Evolutionary conservation across 2,329 filamentous ascomycete genomes (phyloP), one percentile per base, ranked within the genome.

Genomic region (Emergomyces orientalis): DNA sequence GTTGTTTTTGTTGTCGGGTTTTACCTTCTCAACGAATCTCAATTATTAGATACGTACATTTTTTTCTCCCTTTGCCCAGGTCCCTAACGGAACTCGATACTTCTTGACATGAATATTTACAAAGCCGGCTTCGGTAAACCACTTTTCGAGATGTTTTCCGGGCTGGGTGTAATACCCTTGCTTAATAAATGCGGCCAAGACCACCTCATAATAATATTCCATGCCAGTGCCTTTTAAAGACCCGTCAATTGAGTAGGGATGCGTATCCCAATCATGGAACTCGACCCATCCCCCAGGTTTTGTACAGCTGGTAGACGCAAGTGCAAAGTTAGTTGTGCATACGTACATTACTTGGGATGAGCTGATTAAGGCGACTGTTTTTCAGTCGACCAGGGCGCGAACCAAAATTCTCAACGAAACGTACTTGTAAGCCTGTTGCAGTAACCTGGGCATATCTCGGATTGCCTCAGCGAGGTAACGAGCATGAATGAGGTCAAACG

Each of bases 261-360:
- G 47, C n/a, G 52, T 45, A 19, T 62, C 75, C 60, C 73, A 66
- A 27, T 79, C 72, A 34, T 71, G 67, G 56, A 70, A 70, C 49
- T 81, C 78, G 14, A 79, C 69, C 67, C 70, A 78, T 25, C 77
- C 78, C 27, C 77, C 79, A 0, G 78, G 77, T 58, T 43, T 58
- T 9, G 37, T 27, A 14, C 55, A 58, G 55, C 55, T 58, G 8
- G 25, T 27, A 34, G n/a, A 13, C 19, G 17, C 30, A 19, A 22
- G 34, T 39, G 19, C 5, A 51, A 45, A 43, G 13, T 43, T 54
- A 72, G 67, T 7, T 71, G 67, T 2, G 51, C 30, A n/a, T 11
- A 54, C 9, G 11, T 19, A 22, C 6, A 13, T 34, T 22, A 34
- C n/a, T 54, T 52, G 17, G 43, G 27, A 32, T 14, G 17, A 32